A percentile compares a stretch with the other conserved stretches of the same genome.
Conservation (phyloP, 1,284 basidiomycete species). For the Ceratobasidium sp. region DNA sequence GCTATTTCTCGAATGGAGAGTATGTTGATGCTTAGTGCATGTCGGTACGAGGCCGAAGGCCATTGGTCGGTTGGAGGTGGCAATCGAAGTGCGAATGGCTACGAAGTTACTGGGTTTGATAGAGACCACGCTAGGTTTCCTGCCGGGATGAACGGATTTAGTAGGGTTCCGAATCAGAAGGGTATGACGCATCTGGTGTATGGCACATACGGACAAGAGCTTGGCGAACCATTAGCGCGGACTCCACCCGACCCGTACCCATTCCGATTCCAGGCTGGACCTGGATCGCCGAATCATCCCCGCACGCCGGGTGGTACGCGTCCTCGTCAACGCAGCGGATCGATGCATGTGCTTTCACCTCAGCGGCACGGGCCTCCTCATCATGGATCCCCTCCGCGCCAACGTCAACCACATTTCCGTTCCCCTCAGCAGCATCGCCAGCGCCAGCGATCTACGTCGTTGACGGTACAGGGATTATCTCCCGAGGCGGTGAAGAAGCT, state of each 20-base stretch:
- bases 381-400: constrained; percentile 5
- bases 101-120: neutral
- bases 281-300: neutral
- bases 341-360: constrained; percentile 26
- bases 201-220: neutral
- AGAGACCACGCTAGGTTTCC: neutral
- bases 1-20: constrained; percentile 39
- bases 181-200: neutral
- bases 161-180: neutral
- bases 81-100: neutral
- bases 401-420: constrained; percentile 4
- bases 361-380: constrained; percentile 4
- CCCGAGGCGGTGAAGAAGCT: constrained; percentile 40
- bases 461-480: constrained; percentile 24
- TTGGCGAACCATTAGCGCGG: neutral
- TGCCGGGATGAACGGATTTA: neutral
- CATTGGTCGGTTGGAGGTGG: neutral
- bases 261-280: constrained; percentile 11
- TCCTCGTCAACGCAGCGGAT: constrained; percentile 24
- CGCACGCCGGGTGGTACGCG: constrained; percentile 8
- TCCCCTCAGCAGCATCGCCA: constrained; percentile 21
- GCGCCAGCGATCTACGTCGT: constrained; percentile 24
- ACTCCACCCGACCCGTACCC: neutral
- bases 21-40: constrained; percentile 28
- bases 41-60: constrained; percentile 25